Percentiles rank a stretch among this genome's conserved stretches.
Evolutionary conservation across 2,329 filamentous ascomycete genomes (phyloP).

Genomic region (Fusarium chlamydosporum): DNA sequence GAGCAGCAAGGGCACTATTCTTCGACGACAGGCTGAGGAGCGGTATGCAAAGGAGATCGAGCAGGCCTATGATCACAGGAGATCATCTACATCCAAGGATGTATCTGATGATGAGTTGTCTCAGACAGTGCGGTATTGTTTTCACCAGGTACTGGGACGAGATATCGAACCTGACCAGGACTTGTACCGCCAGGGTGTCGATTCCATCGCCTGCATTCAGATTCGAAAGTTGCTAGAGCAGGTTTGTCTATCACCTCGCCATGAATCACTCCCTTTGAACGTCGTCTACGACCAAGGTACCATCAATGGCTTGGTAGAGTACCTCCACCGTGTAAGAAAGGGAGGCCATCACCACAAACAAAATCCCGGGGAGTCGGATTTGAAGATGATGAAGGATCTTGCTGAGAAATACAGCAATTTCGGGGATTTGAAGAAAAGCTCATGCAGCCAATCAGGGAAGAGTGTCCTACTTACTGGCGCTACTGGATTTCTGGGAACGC

Average conservation of each 20-base stretch:
- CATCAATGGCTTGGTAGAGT: slow-evolving; percentile 53
- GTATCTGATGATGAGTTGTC: slow-evolving; percentile 55
- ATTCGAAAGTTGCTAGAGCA: slow-evolving; percentile 59
- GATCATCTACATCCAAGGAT: slow-evolving; percentile 27
- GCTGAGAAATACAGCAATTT: slow-evolving; percentile 30
- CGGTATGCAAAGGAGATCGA: slow-evolving; percentile 63
- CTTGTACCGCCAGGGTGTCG: slow-evolving; percentile 70
- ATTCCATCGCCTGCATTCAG: slow-evolving; percentile 71
- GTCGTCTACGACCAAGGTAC: slow-evolving; percentile 72
- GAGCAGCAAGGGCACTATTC: slow-evolving; percentile 73
- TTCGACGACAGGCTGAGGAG: slow-evolving; percentile 66
- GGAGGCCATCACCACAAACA: slow-evolving; percentile 12
- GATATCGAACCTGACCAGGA: slow-evolving; percentile 59
- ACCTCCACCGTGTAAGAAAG: slow-evolving; percentile 30
- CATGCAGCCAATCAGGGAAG: not conserved
- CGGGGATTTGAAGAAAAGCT: accelerated
- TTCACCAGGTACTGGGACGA: slow-evolving; percentile 52
- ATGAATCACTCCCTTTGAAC: slow-evolving; percentile 63
- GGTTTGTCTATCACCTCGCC: slow-evolving; percentile 31
- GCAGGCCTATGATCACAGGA: slow-evolving; percentile 57
- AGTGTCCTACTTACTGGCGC: slow-evolving; percentile 69
- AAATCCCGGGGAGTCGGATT: accelerated
- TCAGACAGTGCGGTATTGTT: slow-evolving; percentile 52
- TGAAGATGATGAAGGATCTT: slow-evolving; percentile 21
- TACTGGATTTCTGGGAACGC: slow-evolving; percentile 75